Percentiles rank a stretch among this genome's conserved stretches.
These are phyloP conservation scores for Solanum ossicruentum DNA, from an alignment of 257 asterid species.

Conservation along the genomic window DNA sequence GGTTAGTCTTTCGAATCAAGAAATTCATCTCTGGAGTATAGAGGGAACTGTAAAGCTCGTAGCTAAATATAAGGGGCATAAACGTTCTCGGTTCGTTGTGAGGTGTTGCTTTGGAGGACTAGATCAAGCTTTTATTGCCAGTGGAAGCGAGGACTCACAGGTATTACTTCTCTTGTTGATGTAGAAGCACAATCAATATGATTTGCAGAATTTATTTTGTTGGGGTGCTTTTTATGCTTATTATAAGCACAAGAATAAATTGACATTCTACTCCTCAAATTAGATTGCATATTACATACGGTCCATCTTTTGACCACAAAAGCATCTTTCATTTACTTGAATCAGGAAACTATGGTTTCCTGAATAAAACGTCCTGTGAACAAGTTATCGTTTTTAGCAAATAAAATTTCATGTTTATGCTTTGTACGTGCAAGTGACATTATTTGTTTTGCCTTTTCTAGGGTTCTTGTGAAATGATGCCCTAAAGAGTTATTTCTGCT, in stretches of 20 bases:
- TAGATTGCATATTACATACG: neutral
- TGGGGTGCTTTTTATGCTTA: neutral
- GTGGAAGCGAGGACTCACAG: constrained; percentile 98
- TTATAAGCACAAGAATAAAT: neutral
- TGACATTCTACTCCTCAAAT: neutral
- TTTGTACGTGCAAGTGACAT: neutral
- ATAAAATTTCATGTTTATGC: neutral
- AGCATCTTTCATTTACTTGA: neutral
- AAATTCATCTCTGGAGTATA: constrained; percentile 85
- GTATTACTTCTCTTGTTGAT: constrained; percentile 20
- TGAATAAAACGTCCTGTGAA: neutral
- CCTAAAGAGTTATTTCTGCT: neutral
- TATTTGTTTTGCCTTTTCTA: neutral
- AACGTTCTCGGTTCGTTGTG: constrained; percentile 67
- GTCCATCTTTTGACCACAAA: neutral
- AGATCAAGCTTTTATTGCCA: constrained; percentile 71
- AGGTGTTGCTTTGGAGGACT: constrained; percentile 89
- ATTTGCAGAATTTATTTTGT: neutral
- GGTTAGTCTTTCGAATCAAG: constrained; percentile 61
- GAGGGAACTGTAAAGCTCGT: constrained; percentile 41
- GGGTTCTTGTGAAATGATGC: neutral
- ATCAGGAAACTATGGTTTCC: neutral
- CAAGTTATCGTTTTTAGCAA: neutral
- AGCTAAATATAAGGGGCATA: constrained; percentile 77
- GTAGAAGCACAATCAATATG: neutral